Conservation (phyloP, 75 land plant genomes). For the Pinus tabuliformis region DNA sequence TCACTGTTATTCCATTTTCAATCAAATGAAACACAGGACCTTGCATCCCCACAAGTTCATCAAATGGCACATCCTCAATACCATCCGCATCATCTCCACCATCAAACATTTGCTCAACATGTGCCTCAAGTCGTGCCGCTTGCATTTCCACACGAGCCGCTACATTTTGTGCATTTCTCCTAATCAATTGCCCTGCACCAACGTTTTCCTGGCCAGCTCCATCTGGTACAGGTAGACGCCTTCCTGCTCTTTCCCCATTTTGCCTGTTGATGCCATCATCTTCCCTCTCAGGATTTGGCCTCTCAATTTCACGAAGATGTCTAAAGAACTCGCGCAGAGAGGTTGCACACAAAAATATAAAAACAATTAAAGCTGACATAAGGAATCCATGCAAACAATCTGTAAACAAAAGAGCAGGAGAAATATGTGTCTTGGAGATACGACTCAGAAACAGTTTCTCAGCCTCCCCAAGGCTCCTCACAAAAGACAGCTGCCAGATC, state of each 20-base stretch:
- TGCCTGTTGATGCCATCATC: slow-evolving; percentile 66
- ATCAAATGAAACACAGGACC: slow-evolving; percentile 95
- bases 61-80: slow-evolving; percentile 99
- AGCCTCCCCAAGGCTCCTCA: slow-evolving; percentile 81
- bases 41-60: slow-evolving; percentile 99
- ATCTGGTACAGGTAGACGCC: slow-evolving; percentile 54
- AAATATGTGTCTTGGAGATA: slow-evolving; percentile 23
- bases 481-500: slow-evolving; percentile 94
- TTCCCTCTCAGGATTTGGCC: slow-evolving; percentile 71
- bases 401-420: slow-evolving; percentile 72
- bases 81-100: slow-evolving; percentile 99
- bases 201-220: slow-evolving; percentile 78
- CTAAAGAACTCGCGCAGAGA: slow-evolving; percentile 92
- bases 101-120: slow-evolving; percentile 99
- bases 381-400: slow-evolving; percentile 97
- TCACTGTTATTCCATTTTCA: slow-evolving; percentile 97
- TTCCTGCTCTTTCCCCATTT: slow-evolving; percentile 62
- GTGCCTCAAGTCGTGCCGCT: slow-evolving; percentile 92
- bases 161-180: slow-evolving; percentile 95
- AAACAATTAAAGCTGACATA: slow-evolving; percentile 95
- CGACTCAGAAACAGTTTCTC: slow-evolving; percentile 77
- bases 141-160: slow-evolving; percentile 85
- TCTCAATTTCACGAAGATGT: slow-evolving; percentile 74
- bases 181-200: slow-evolving; percentile 84
- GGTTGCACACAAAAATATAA: slow-evolving; percentile 95